Base-by-base conservation (phyloP, 371 early-diverging fungal genomes). In the Rhizopus stolonifer region DNA sequence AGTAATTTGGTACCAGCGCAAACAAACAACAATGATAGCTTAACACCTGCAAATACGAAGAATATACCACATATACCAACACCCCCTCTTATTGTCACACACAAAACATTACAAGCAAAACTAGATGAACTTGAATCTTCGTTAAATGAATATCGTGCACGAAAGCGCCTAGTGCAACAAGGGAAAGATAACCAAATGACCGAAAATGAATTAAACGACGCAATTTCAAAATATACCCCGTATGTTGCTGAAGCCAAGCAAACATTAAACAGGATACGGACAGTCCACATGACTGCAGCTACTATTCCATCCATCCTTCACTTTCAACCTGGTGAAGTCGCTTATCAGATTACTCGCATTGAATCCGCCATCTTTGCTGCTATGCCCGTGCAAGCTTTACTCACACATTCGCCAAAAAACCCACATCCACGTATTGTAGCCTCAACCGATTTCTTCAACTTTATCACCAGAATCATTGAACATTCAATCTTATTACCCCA, bases 381-480 rank as follows among this genome's bases (percentile, higher is more conserved):
- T 38, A 87, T 92, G n/a, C 81, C 84, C 17, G 80, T 88, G 0
- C 33, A 56, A 1, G 84, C 88, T 14, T 57, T 92, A 11, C 53
- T 88, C 22, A 64, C 69, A 5, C 90, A 92, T 60, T 85, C 88
- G 0, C 79, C 89, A 3, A 80, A 82, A 32, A 64, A 72, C 22
- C 89, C 89, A 5, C 76, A 86, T 46, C 81, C 84, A 36, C 79
- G 82, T 15, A 80, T 92, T 19, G 85, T 83, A 22, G 86, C 87
- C 2, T 85, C 84, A 1, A 84, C 90, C 13, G 91, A 89, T 52
- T 88, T 89, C 64, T 92, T 92, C 78, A 92, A 92, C 55, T 90
- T 88, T 57, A 54, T 89, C 19, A 88, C 91, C 6, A 78, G 92
- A 8, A 56, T 83, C 49, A 82, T 92, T 34, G 92, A 92, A 61